Base-by-base conservation (phyloP, 2,329 filamentous ascomycete genomes). In the Aspergillus proliferans region DNA sequence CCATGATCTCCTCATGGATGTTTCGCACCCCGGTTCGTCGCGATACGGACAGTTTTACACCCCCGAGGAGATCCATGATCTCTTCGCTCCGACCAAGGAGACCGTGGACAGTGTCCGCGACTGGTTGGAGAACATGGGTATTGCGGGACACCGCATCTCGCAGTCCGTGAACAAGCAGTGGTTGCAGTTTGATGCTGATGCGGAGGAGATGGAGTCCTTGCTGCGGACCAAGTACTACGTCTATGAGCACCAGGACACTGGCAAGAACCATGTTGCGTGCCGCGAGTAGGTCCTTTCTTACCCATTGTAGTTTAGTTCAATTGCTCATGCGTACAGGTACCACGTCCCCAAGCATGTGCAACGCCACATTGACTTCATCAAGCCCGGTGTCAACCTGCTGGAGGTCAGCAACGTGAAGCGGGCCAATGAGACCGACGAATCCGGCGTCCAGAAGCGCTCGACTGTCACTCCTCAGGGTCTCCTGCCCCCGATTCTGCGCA, bases 311-410 rank as follows among this genome's bases (percentile, higher is more conserved):
- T 22, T 19, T n/a, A 43, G 21, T 24, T 18, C 24, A 18, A 7
- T 12, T n/a, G 6, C 22, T 51, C 2, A 18, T 36, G 26, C 6
- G 26, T 12, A 30, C 8, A 64, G 62, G 55, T 79, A 80, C 58
- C 76, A 78, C 50, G 63, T 81, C 4, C 78, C 78, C 1, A 66
- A 67, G 24, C 59, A 72, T 38, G 54, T 81, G 12, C 69, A 69
- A 40, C 54, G 68, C 9, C 76, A 81, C 49, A 68, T 82, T 46
- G 78, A 82, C 63, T 81, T 80, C 59, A 73, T 82, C 34, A 81
- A 75, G 1, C 79, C 79, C 2, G 68, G 68, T 21, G 54, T 71
- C 26, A 61, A 67, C 43, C 49, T 63, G 12, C 52, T 68, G 7
- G 65, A 66, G 43, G 58, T 67, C 26, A 57, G 55, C 7, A 52